phyloP scores from a whole-genome alignment of 768 basidiomycete genomes.

The Naganishia antarctica region DNA sequence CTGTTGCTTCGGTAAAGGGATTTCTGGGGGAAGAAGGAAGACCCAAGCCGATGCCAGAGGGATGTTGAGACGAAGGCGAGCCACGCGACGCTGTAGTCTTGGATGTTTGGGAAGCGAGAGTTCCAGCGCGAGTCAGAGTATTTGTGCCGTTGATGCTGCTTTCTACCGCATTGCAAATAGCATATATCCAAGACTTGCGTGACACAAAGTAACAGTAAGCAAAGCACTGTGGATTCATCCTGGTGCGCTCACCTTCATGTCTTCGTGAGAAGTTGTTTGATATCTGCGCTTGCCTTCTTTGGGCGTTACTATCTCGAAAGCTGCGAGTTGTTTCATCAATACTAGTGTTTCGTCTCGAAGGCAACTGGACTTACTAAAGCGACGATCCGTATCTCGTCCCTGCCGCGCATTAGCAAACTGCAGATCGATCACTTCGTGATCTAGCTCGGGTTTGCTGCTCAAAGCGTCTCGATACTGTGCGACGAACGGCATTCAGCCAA shows the following conservation, averaged over 20 bases:
- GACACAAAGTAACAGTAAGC: too few species aligned
- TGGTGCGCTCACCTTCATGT: constrained; percentile 46
- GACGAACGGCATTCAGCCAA: constrained; percentile 5
- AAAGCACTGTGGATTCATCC: too few species aligned
- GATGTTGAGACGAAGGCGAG: neutral
- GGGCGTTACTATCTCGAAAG: constrained; percentile 48
- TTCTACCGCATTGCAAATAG: constrained; percentile 48
- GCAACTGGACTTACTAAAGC: constrained; percentile 37
- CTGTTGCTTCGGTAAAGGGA: neutral
- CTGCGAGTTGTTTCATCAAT: constrained; percentile 24
- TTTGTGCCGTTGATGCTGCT: constrained; percentile 46
- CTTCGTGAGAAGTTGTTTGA: constrained; percentile 44
- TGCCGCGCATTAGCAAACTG: constrained; percentile 48
- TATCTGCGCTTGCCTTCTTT: constrained; percentile 44
- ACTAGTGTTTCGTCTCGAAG: neutral
- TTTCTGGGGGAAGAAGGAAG: neutral
- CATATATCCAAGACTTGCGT: constrained; percentile 49
- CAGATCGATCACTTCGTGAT: constrained; percentile 45
- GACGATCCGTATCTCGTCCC: constrained; percentile 45
- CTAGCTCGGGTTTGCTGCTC: constrained; percentile 35
- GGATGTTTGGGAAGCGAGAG: neutral
- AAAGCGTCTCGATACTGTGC: constrained; percentile 41
- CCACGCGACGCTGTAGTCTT: neutral
- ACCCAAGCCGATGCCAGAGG: constrained; percentile 5
- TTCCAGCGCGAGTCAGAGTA: neutral